phyloP scores from a whole-genome alignment of 495 filamentous ascomycete genomes.

The Polyplosphaeria fusca region DNA sequence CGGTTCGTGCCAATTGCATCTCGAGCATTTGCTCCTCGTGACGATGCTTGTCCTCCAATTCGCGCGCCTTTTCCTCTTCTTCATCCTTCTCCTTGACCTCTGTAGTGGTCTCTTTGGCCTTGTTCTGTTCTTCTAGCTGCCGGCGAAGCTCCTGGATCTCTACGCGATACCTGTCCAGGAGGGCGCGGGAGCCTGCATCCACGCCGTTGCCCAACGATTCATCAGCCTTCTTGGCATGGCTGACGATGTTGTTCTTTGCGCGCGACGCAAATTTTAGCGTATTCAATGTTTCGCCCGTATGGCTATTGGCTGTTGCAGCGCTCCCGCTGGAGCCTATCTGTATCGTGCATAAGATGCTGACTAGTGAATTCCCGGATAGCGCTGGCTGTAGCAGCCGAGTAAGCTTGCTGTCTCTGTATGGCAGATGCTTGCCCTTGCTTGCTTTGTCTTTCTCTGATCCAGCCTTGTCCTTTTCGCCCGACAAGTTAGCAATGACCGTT shows the following conservation, averaged over 20 bases:
- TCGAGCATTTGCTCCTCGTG: conserved; percentile 97
- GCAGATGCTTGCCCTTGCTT: conserved; percentile 86
- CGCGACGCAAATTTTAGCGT: conserved; percentile 95
- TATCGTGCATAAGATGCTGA: conserved; percentile 96
- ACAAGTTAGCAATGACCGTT: conserved; percentile 86
- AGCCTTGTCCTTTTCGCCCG: conserved; percentile 80
- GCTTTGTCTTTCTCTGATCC: conserved; percentile 49
- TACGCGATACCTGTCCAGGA: conserved; percentile 90
- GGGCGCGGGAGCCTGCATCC: conserved; percentile 78
- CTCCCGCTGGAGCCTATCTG: conserved; percentile 69
- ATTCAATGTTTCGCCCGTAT: conserved; percentile 86
- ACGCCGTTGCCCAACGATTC: conserved; percentile 66
- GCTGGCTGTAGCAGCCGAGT: conserved; percentile 90
- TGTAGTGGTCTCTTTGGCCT: conserved; percentile 55
- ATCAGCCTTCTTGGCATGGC: conserved; percentile 92
- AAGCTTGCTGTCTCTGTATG: conserved; percentile 95
- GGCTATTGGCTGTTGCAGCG: conserved; percentile 58
- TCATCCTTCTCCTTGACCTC: conserved; percentile 55
- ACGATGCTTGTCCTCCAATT: conserved; percentile 76
- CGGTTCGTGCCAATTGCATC: conserved; percentile 94
- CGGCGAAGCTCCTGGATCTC: conserved; percentile 80
- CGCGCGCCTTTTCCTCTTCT: conserved; percentile 64
- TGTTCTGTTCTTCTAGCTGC: conserved; percentile 76
- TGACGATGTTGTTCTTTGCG: conserved; percentile 96
- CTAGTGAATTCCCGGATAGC: conserved; percentile 86